Percentiles rank a stretch among this genome's conserved stretches.
Conservation (phyloP, 2,329 filamentous ascomycete species). For the Albophoma yamanashiensis region DNA sequence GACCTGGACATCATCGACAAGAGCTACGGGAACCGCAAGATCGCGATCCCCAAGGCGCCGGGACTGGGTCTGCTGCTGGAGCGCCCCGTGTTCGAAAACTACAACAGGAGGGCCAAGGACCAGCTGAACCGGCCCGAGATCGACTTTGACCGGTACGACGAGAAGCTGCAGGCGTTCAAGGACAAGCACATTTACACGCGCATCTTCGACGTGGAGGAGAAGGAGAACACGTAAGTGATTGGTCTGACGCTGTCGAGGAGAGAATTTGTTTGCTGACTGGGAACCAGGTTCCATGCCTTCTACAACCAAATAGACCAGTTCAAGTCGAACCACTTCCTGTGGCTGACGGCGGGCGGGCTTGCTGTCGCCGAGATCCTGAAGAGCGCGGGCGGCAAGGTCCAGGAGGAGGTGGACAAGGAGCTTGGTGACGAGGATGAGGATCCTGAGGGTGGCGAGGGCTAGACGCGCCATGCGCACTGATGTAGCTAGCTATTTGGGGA, state of each 20-base stretch:
- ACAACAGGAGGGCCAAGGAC: conserved; percentile 63
- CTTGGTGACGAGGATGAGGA: conserved; percentile 43
- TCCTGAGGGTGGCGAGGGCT: conserved; percentile 34
- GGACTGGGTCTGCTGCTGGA: conserved; percentile 82
- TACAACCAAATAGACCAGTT: conserved; percentile 73
- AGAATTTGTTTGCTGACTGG: conserved; percentile 5
- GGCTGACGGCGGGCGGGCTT: conserved; percentile 60
- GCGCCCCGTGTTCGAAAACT: conserved; percentile 80
- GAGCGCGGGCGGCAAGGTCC: conserved; percentile 22
- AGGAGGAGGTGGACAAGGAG: conserved; percentile 33
- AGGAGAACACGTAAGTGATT: conserved; percentile 66
- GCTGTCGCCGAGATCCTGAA: conserved; percentile 39
- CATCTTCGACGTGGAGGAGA: conserved; percentile 84
- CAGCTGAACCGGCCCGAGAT: conserved; percentile 58
- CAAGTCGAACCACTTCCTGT: conserved; percentile 61
- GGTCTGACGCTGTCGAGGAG: neutral
- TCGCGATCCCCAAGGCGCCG: conserved; percentile 90
- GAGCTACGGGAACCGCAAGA: conserved; percentile 60
- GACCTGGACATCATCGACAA: conserved; percentile 59
- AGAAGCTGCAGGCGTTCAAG: conserved; percentile 81
- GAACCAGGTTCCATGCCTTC: conserved; percentile 58
- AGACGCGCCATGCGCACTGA: neutral
- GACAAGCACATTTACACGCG: conserved; percentile 82
- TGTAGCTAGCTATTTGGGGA: neutral
- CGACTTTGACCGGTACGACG: conserved; percentile 68